Evolutionary conservation across 2,329 filamentous ascomycete species (phyloP), one percentile per base, ranked within the genome.

Genomic region (Aureobasidium sp.): DNA sequence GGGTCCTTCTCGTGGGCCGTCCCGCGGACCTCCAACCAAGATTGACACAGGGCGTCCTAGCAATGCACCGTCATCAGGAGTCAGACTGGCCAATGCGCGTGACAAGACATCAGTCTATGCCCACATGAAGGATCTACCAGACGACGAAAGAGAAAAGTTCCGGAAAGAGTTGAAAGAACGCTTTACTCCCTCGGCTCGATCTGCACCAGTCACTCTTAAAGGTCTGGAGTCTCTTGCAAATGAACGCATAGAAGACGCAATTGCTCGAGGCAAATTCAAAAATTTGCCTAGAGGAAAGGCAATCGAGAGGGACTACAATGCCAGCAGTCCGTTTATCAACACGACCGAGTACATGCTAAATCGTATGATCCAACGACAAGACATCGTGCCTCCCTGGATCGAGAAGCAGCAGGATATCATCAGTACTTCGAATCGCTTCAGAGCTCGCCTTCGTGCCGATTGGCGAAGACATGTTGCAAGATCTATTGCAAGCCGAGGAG

Each of bases 311-410:
- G 90, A 97, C 61, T 74, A 87, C 47, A 83, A 88, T 59, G 86
- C 88, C 1, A 85, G 85, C 61, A 94, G 86, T 60, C 90, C 93
- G 0, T 97, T 95, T 63, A 81, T 97, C 54, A 89, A 97, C 64
- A 97, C 91, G 0, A 97, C 93, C 0, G 91, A 97, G 69, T 96
- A 96, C 67, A 88, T 97, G 62, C 86, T 97, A 85, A 97, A 98
- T 71, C 93, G 94, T 71, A 96, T 97, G 74, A 96, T 98, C 58
- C 88, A 96, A 71, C 85, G 86, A 55, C 93, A 98, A 69, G 90
- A 95, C 17, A 88, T 97, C 56, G 88, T 95, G 0, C 93, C 93
- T 1, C 91, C 91, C 0, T 98, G 93, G 93, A 97, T 98, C 56
- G 93, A 98, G 70, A 97, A 96, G 71, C 93, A 98, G 68, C 91